Evolutionary conservation across 352 stramenopile genomes (phyloP).

Genomic region (Globisporangium polare): DNA sequence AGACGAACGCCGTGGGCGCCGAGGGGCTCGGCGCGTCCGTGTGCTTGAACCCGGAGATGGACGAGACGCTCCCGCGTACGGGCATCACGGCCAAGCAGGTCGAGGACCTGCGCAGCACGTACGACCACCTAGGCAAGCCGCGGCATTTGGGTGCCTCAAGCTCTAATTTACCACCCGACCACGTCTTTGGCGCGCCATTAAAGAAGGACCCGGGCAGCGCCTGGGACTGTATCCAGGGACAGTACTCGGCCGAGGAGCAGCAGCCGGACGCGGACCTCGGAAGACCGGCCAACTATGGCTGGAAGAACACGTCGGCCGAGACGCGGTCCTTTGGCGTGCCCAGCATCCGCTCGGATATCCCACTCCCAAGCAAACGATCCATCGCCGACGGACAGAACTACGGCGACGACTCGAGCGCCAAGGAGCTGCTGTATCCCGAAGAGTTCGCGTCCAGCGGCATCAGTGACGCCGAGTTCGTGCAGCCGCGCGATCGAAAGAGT

Average conservation of each 20-base stretch:
- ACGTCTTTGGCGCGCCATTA: constrained; percentile 60
- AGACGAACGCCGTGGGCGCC: constrained; percentile 29
- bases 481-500: constrained; percentile 52
- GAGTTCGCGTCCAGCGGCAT: constrained; percentile 79
- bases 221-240: constrained; percentile 77
- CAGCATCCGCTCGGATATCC: constrained; percentile 84
- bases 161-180: constrained; percentile 29
- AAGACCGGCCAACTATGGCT: constrained; percentile 76
- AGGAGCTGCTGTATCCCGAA: constrained; percentile 83
- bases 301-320: constrained; percentile 69
- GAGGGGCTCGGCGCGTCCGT: constrained; percentile 49
- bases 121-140: constrained; percentile 70
- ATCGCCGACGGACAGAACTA: constrained; percentile 92
- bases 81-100: constrained; percentile 59
- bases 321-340: constrained; percentile 76
- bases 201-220: constrained; percentile 50
- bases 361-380: constrained; percentile 56
- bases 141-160: constrained; percentile 48
- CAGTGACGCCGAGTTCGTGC: constrained; percentile 79
- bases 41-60: constrained; percentile 72
- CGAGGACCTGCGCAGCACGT: constrained; percentile 67
- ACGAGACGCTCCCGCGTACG: constrained; percentile 37
- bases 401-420: constrained; percentile 76
- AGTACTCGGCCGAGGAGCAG: constrained; percentile 79
- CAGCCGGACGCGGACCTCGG: constrained; percentile 82